Conservation (phyloP, 495 filamentous ascomycete species). For the Penicillium subrubescens region DNA sequence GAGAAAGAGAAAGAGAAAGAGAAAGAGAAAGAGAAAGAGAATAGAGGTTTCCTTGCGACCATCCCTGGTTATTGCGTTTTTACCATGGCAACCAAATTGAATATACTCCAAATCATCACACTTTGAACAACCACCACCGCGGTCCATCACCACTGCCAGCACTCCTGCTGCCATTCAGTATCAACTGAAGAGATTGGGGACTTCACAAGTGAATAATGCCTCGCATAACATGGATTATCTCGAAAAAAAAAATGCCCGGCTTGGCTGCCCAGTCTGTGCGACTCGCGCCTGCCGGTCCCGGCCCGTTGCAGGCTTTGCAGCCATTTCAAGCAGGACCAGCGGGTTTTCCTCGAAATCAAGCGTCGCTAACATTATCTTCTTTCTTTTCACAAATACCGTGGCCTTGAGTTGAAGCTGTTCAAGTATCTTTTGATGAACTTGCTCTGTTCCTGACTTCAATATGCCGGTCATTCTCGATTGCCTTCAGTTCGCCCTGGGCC, state of each 20-base stretch:
- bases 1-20: too few relatives aligned
- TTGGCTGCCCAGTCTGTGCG: neutral
- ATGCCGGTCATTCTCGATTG: constrained; percentile 26
- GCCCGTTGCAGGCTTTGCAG: constrained; percentile 24
- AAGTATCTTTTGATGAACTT: neutral
- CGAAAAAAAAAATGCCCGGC: neutral
- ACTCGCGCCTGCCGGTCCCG: constrained; percentile 26
- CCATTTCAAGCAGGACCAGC: neutral
- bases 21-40: too few relatives aligned
- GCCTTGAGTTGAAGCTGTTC: neutral
- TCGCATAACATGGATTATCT: neutral
- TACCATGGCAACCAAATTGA: too few relatives aligned
- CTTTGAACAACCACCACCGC: neutral
- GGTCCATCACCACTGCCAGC: neutral
- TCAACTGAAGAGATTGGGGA: neutral
- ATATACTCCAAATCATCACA: too few relatives aligned
- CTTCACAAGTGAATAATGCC: neutral
- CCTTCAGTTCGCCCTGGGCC: constrained; percentile 25
- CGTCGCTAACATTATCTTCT: constrained; percentile 1
- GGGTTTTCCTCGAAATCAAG: neutral
- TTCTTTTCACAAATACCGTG: neutral
- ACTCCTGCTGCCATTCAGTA: neutral
- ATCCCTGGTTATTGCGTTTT: neutral
- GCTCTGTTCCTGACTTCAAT: neutral
- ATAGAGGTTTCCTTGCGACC: too few relatives aligned